Base-by-base conservation (phyloP, 345 rosid genomes). In the Hibiscus trionum region DNA sequence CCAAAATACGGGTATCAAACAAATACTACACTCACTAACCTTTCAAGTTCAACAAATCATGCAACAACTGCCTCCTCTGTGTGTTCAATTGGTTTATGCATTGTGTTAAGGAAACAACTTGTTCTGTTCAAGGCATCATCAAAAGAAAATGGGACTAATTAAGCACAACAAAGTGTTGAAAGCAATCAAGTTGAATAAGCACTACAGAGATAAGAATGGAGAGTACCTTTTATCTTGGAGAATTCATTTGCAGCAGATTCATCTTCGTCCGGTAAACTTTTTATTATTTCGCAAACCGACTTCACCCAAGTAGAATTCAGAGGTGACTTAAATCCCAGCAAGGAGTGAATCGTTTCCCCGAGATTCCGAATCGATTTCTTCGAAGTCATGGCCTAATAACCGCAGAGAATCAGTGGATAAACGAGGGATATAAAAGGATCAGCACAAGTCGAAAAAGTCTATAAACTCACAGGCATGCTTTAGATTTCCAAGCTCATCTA, bases 21-120 rank as follows among this genome's bases (percentile, higher is more conserved):
- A 5, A 37, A 37, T 37, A 37, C 42, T 37, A 42, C 46, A 42
- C 11, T 42, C 11, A 42, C 46, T 42, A 42, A 91, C 97, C 97
- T 87, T 91, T 89, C 83, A 88, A 80, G 80, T 89, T 91, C 78
- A 91, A 80, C 49, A 83, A 83, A 59, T 88, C 96, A 75, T 86
- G 86, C 21, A 91, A 88, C 73, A 82, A 61, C 78, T 84, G 89
- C 78, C 88, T 82, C 77, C 97, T 88, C 70, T 63, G 85, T 52
- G 31, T 77, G 79, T 81, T 89, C 77, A 88, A 79, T 73, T 86
- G 79, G 56, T 75, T 88, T 29, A 85, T 75, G 46, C 49, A 65
- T 21, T 58, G 75, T 66, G 77, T 79, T 72, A 89, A 70, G 33
- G 72, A 62, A 60, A 81, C 81, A 70, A 88, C 81, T 76, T 89